Base-by-base conservation (phyloP, 2,329 filamentous ascomycete genomes). In the Xylaria sp. region DNA sequence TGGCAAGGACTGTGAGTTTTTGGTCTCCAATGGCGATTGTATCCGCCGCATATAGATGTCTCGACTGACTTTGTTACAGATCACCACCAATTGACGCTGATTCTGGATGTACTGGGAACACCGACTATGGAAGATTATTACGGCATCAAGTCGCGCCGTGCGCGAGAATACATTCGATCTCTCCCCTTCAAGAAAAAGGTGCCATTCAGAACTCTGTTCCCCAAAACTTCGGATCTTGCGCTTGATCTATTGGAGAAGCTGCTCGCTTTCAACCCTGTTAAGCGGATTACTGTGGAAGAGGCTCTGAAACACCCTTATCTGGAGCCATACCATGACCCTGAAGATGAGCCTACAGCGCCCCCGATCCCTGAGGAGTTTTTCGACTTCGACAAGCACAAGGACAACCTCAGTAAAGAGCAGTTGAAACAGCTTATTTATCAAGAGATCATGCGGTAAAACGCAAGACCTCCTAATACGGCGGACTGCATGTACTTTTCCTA, bases 61-160 rank as follows among this genome's bases (percentile, higher is more conserved):
- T 37, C 18, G 50, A 60, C 18, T 75, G 65, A 76, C 66, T n/a
- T 54, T 55, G 63, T 39, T 56, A 12, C 75, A 97, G 94, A 99
- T 81, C 96, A 99, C 83, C 96, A 99, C 84, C 96, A 99, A 83
- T 86, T 99, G 76, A 99, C 96, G 7, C 87, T 99, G 71, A 99
- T 99, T 78, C 87, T 99, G 74, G 96, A 99, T 77, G 95, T 99
- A 61, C 91, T 99, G 69, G 96, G 96, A 73, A 99, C 96, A 2
- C 96, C 96, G 2, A 99, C 96, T 13, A 99, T 99, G 96, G 96
- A 99, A 82, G 96, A 99, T 81, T 99, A 99, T 88, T 99, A 99
- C 78, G 96, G 96, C 73, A 99, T 99, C 89, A 99, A 99, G 85
- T 98, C 96, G 63, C 92, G 96, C 74, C 93, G 96, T 78, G 96